phyloP scores from a whole-genome alignment of 192 early-diverging fungal genomes.

The Coemansia sp. region DNA sequence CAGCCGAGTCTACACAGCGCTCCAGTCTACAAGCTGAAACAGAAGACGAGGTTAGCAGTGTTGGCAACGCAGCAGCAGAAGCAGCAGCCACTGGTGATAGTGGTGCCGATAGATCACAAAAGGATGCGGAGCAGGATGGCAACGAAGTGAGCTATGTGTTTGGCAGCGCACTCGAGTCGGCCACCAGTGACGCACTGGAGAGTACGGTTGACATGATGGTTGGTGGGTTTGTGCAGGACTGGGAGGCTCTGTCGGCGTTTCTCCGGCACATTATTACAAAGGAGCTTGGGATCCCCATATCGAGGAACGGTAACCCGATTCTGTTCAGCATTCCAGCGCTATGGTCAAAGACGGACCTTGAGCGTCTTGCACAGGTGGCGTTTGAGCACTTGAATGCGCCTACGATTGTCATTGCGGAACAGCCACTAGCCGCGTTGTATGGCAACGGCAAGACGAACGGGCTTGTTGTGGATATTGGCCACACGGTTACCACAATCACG shows the following conservation, averaged over 20 bases:
- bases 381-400: slow-evolving; percentile 93
- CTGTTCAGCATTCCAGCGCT: slow-evolving; percentile 75
- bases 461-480: slow-evolving; percentile 89
- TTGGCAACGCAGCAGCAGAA: background rate
- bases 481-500: slow-evolving; percentile 76
- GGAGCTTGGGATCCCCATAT: slow-evolving; percentile 73
- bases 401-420: slow-evolving; percentile 76
- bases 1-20: background rate
- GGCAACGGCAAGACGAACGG: slow-evolving; percentile 76
- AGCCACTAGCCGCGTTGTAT: slow-evolving; percentile 80
- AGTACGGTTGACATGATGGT: slow-evolving; percentile 58
- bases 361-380: slow-evolving; percentile 79
- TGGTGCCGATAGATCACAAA: background rate
- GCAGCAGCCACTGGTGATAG: background rate
- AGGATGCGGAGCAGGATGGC: slow-evolving; percentile 10
- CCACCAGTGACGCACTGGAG: slow-evolving; percentile 21
- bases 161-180: slow-evolving; percentile 45
- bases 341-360: slow-evolving; percentile 81
- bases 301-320: slow-evolving; percentile 74
- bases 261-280: slow-evolving; percentile 78
- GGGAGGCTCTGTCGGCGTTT: slow-evolving; percentile 72
- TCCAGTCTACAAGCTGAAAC: background rate
- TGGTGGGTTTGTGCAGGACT: slow-evolving; percentile 64
- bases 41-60: background rate
- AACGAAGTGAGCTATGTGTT: slow-evolving; percentile 39